Evolutionary conservation across 768 basidiomycete species (phyloP).

Genomic region (Rhizopogon rudus): DNA sequence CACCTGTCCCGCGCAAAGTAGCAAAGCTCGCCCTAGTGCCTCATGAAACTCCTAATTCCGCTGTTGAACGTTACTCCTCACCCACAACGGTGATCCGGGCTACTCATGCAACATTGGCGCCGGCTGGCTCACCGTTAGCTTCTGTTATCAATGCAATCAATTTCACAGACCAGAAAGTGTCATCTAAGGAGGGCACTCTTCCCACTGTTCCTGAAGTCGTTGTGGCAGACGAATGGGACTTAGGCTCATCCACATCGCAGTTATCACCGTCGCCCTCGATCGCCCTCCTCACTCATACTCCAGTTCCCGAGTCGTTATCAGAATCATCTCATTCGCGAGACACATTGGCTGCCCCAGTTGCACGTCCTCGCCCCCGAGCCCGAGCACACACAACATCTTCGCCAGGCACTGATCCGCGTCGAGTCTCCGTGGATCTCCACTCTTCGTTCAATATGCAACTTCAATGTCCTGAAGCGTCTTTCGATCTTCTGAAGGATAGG

Average conservation of each 20-base stretch:
- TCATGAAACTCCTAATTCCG: background rate
- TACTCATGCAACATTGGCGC: slow-evolving; percentile 6
- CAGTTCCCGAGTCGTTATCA: background rate
- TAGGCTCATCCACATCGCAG: slow-evolving; percentile 1
- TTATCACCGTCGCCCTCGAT: background rate
- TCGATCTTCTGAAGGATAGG: slow-evolving; percentile 31
- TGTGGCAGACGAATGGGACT: slow-evolving; percentile 1
- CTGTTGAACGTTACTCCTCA: background rate
- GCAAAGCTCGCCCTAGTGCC: background rate
- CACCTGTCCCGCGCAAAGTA: slow-evolving; percentile 10
- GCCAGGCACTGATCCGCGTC: slow-evolving; percentile 14
- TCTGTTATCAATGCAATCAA: slow-evolving; percentile 27
- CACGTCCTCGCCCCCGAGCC: slow-evolving; percentile 7
- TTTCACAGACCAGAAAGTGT: slow-evolving; percentile 3
- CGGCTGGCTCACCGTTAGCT: slow-evolving; percentile 20
- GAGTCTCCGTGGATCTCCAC: slow-evolving; percentile 28
- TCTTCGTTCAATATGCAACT: slow-evolving; percentile 30
- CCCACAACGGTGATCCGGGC: slow-evolving; percentile 4
- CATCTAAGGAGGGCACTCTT: background rate
- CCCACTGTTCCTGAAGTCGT: background rate
- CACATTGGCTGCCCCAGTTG: slow-evolving; percentile 2
- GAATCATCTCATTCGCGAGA: background rate
- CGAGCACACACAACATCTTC: slow-evolving; percentile 7
- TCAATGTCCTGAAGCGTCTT: slow-evolving; percentile 28
- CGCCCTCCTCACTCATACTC: slow-evolving; percentile 6